A percentile compares a stretch with the other conserved stretches of the same genome.
phyloP scores from a whole-genome alignment of 768 basidiomycete species.

The Amanita inopinata region DNA sequence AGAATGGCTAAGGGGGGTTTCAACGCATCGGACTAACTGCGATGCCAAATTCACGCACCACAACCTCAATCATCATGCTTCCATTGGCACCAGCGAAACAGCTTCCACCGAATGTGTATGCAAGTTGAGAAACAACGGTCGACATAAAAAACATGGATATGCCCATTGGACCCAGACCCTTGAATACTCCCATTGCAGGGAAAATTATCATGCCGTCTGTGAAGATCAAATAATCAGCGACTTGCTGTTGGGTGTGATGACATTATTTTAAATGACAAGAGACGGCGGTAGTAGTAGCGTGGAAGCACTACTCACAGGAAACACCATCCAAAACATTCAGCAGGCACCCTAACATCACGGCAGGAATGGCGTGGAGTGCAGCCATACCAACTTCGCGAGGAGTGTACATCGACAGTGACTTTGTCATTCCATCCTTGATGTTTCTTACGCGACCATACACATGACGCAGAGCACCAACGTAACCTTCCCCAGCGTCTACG shows the following conservation, averaged over 20 bases:
- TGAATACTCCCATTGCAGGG: constrained; percentile 74
- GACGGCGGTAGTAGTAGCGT: not conserved
- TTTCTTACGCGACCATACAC: not conserved
- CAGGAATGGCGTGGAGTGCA: constrained; percentile 52
- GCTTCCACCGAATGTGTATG: constrained; percentile 80
- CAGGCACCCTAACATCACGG: constrained; percentile 74
- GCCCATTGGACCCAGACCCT: constrained; percentile 74
- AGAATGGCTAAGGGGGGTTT: constrained; percentile 64
- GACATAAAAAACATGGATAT: constrained; percentile 95
- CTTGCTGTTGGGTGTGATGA: too few relatives aligned
- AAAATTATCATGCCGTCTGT: constrained; percentile 94
- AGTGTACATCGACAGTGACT: not conserved
- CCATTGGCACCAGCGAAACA: constrained; percentile 87
- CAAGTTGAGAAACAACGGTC: constrained; percentile 73
- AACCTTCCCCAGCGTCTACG: too few relatives aligned
- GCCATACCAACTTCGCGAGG: constrained; percentile 17
- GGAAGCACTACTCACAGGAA: constrained; percentile 49
- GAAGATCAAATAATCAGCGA: constrained; percentile 1
- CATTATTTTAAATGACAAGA: too few relatives aligned
- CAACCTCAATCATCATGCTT: constrained; percentile 98
- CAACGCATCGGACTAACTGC: not conserved
- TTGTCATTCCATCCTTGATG: not conserved
- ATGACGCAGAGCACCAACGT: constrained; percentile 6
- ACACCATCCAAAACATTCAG: constrained; percentile 92
- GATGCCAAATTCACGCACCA: constrained; percentile 41